These are phyloP conservation scores for Amauroascus niger DNA, from an alignment of 2,329 filamentous ascomycete genomes.

Conservation along the genomic window DNA sequence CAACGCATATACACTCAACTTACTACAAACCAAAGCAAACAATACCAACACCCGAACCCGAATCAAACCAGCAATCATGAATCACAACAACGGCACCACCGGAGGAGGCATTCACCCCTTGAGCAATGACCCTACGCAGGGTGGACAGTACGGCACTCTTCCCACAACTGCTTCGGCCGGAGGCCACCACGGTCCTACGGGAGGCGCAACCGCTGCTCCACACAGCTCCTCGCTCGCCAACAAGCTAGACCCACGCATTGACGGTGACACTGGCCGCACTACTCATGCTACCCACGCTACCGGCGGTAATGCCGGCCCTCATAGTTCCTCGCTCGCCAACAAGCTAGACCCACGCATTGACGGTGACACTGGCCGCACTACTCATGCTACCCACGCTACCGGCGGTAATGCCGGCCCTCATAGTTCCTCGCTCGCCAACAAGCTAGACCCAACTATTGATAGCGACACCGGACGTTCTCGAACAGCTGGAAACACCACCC, in stretches of 20 bases:
- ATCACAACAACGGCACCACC: slow-evolving; percentile 5
- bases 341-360: slow-evolving; percentile 20
- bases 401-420: slow-evolving; percentile 2
- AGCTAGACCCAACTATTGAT: no score
- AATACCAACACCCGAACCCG: no score
- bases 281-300: no score
- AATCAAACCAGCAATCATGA: slow-evolving; percentile 4
- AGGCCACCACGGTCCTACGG: slow-evolving; percentile 32
- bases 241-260: no score
- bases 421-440: no score
- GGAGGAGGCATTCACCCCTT: slow-evolving; percentile 5
- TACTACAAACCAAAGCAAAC: neutral
- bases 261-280: no score
- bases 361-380: slow-evolving; percentile 5
- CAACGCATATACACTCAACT: no score
- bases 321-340: slow-evolving; percentile 17
- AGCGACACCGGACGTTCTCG: slow-evolving; percentile 15
- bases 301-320: no score
- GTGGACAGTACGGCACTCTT: neutral
- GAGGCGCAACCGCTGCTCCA: slow-evolving; percentile 13
- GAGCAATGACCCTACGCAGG: slow-evolving; percentile 8
- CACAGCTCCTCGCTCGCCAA: no score
- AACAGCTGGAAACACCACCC: neutral
- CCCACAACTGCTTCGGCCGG: slow-evolving; percentile 22
- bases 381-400: neutral